phyloP scores from a whole-genome alignment of 2,329 filamentous ascomycete species.

The Aspergillus sp. region DNA sequence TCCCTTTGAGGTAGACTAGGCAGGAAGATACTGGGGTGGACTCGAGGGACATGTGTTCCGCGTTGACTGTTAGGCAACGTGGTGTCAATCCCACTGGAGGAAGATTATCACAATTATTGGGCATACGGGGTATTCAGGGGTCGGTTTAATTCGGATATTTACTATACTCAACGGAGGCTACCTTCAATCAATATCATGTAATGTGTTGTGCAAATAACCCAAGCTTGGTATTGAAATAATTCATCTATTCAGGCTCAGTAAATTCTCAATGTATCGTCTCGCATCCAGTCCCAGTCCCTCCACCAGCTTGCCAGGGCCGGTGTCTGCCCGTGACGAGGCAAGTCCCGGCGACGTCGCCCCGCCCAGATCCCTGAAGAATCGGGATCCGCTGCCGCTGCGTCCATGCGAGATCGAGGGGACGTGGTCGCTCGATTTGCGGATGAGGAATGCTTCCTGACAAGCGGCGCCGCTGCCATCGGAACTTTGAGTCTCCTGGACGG shows the following conservation, averaged over 20 bases:
- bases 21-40: no score
- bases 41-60: no score
- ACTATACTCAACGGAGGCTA: no score
- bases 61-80: no score
- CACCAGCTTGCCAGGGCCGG: slow-evolving; percentile 36
- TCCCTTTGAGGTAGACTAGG: no score
- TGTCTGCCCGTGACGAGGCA: slow-evolving; percentile 27
- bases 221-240: background rate
- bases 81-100: no score
- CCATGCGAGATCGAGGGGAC: slow-evolving; percentile 27
- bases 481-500: background rate
- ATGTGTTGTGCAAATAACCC: no score
- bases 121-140: no score
- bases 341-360: slow-evolving; percentile 30
- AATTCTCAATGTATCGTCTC: slow-evolving; percentile 46
- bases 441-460: slow-evolving; percentile 45
- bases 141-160: no score
- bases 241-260: slow-evolving; percentile 46
- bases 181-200: no score
- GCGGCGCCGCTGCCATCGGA: slow-evolving; percentile 6
- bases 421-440: slow-evolving; percentile 47
- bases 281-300: slow-evolving; percentile 50
- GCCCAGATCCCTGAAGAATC: slow-evolving; percentile 43
- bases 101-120: no score
- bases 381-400: slow-evolving; percentile 31